Base-by-base conservation (phyloP, 805 yeast species). In the Komagataella pastoris region DNA sequence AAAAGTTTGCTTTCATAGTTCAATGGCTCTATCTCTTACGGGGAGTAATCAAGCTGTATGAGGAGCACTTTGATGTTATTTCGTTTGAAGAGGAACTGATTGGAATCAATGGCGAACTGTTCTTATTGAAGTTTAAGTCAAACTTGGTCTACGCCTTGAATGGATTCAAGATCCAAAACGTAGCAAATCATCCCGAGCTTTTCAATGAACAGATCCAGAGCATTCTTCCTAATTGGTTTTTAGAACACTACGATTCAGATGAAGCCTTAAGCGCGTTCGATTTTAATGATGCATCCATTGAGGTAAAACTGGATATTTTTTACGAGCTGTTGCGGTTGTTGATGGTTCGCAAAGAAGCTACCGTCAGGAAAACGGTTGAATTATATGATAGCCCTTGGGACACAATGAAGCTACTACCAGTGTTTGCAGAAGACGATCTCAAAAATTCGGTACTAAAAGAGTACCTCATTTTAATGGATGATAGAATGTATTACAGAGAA, bases 81-180 rank as follows among this genome's bases (percentile, higher is more conserved):
- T 65, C 75, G 17, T 73, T 81, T 54, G 88, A 82, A 58, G 80
- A 80, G 57, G 88, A 82, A 56, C 64, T 82, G 12, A 65, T 80
- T 23, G 75, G 74, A 14, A 55, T 72, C 19, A 62, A 63, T 19
- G 77, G 75, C 14, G 63, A 67, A 1, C 62, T 70, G 48, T 65
- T 80, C 50, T 58, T 72, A 12, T 69, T 70, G 52, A 73, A 68
- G 53, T 66, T 80, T 40, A 72, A 76, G 50, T 54, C 64, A 7
- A 71, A 72, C 24, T 61, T 77, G 50, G 63, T 76, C 45, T 65
- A 70, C 45, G 62, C 63, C 40, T 60, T 76, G 23, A 72, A 68
- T 47, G 74, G 72, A 51, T 58, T 52, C 48, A 65, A 62, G 50
- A 58, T 59, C 58, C 62, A 59, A 7, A 48, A 54, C 7, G 24